Evolutionary conservation across 2,329 filamentous ascomycete genomes (phyloP), one percentile per base, ranked within the genome.

Genomic region (Madurella fahalii): DNA sequence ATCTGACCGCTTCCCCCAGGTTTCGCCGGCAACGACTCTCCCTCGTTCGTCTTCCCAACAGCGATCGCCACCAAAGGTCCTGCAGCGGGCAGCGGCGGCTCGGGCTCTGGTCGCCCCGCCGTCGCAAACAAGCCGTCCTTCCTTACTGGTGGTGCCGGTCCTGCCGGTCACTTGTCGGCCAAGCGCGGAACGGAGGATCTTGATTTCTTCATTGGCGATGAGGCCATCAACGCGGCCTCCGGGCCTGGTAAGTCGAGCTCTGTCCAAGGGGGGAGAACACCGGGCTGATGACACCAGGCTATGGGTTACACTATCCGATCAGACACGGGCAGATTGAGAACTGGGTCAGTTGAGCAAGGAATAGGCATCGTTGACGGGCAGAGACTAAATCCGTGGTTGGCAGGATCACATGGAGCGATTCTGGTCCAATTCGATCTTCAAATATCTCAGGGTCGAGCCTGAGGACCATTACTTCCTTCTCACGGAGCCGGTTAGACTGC

Each of bases 391-490:
- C 58, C 43, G 58, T 30, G 39, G 13, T 16, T 52, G 57, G 5
- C 63, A 94, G 89, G 94, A 99, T 74, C 90, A 96, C 68, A 99
- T 99, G 94, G 94, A 99, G 74, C 87, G 94, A 60, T 99, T 97
- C 77, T 99, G 94, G 94, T 97, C 95, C 63, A 97, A 97, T 77
- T 99, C 94, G 60, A 99, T 99, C 76, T 99, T 99, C 84, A 99
- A 99, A 73, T 99, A 99, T 70, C 82, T 99, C 50, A 85, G 94
- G 66, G 94, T 99, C 63, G 94, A 99, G 75, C 94, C 94, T 31
- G 94, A 99, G 76, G 94, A 99, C 71, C 94, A 99, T 74, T 92
- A 96, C 78, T 99, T 99, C 74, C 85, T 99, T 59, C 85, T 99
- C 57, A 99, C 94, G 58, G 94, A 99, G 72, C 94, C 94, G 57